Percentiles rank a stretch among this genome's conserved stretches.
These are phyloP conservation scores for Discostella stelligera DNA, from an alignment of 352 stramenopile species.

Conservation along the genomic window DNA sequence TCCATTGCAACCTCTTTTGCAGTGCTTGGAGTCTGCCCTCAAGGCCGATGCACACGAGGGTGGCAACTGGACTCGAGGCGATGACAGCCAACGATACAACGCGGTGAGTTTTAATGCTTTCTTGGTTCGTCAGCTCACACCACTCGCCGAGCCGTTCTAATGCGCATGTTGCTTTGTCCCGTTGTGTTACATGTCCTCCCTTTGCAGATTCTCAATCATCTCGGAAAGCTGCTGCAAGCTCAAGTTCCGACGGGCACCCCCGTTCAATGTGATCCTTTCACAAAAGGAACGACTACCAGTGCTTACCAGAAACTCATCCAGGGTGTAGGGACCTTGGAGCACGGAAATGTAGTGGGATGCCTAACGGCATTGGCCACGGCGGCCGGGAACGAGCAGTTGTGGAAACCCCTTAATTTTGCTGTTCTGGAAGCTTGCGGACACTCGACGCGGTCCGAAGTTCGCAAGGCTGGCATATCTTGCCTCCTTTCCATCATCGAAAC, in stretches of 20 bases:
- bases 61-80: slow-evolving; percentile 75
- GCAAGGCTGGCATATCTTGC: slow-evolving; percentile 72
- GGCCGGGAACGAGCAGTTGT: slow-evolving; percentile 81
- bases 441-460: slow-evolving; percentile 62
- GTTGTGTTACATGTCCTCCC: background rate
- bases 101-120: slow-evolving; percentile 26
- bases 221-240: slow-evolving; percentile 68
- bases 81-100: slow-evolving; percentile 72
- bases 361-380: slow-evolving; percentile 72
- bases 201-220: slow-evolving; percentile 60
- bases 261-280: slow-evolving; percentile 30
- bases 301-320: slow-evolving; percentile 64
- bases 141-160: background rate
- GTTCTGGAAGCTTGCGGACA: slow-evolving; percentile 74
- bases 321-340: slow-evolving; percentile 56
- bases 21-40: slow-evolving; percentile 71
- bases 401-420: slow-evolving; percentile 83
- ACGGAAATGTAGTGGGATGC: slow-evolving; percentile 72
- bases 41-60: slow-evolving; percentile 80
- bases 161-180: background rate
- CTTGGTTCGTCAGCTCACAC: background rate
- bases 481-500: slow-evolving; percentile 78
- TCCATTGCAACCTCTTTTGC: slow-evolving; percentile 66
- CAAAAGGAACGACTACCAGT: slow-evolving; percentile 26
- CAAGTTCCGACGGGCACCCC: slow-evolving; percentile 55